Conservation (phyloP, 2,329 filamentous ascomycete genomes). For the Verticillium albo-atrum region DNA sequence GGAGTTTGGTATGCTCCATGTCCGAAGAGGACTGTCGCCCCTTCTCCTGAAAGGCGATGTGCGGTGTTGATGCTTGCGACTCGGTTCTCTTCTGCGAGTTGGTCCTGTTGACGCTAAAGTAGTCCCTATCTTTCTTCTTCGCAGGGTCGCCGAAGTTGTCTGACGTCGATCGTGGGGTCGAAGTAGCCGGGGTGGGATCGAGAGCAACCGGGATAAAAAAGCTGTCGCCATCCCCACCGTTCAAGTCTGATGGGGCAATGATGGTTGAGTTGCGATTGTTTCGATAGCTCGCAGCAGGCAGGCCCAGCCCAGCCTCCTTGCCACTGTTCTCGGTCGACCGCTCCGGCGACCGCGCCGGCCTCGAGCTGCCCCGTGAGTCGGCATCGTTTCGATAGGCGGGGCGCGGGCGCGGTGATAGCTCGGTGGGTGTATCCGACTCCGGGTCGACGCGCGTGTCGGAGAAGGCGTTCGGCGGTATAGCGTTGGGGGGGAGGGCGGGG, state of each 20-base stretch:
- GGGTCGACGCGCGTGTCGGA: slow-evolving; percentile 53
- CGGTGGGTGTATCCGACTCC: slow-evolving; percentile 62
- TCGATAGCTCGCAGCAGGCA: slow-evolving; percentile 73
- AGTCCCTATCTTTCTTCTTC: slow-evolving; percentile 53
- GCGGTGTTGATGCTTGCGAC: slow-evolving; percentile 63
- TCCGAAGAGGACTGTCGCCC: slow-evolving; percentile 61
- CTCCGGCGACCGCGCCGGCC: slow-evolving; percentile 51
- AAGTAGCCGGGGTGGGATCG: slow-evolving; percentile 59
- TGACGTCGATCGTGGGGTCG: slow-evolving; percentile 49
- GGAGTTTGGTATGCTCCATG: slow-evolving; percentile 48
- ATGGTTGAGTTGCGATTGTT: slow-evolving; percentile 71
- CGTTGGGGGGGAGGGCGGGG: slow-evolving; percentile 80
- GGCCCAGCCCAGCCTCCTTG: slow-evolving; percentile 57
- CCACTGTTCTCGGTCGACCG: slow-evolving; percentile 33
- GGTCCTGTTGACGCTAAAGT: slow-evolving; percentile 47
- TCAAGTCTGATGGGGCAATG: slow-evolving; percentile 41
- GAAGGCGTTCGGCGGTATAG: slow-evolving; percentile 58
- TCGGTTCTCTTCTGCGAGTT: slow-evolving; percentile 41
- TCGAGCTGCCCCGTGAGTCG: slow-evolving; percentile 50
- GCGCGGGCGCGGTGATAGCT: slow-evolving; percentile 62
- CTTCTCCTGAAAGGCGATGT: slow-evolving; percentile 89
- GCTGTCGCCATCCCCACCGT: slow-evolving; percentile 52
- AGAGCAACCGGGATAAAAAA: slow-evolving; percentile 75
- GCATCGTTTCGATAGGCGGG: slow-evolving; percentile 48
- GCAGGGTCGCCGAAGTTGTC: slow-evolving; percentile 40